phyloP scores from a whole-genome alignment of 177 flowering plant genomes.

The Vitis hybrid region DNA sequence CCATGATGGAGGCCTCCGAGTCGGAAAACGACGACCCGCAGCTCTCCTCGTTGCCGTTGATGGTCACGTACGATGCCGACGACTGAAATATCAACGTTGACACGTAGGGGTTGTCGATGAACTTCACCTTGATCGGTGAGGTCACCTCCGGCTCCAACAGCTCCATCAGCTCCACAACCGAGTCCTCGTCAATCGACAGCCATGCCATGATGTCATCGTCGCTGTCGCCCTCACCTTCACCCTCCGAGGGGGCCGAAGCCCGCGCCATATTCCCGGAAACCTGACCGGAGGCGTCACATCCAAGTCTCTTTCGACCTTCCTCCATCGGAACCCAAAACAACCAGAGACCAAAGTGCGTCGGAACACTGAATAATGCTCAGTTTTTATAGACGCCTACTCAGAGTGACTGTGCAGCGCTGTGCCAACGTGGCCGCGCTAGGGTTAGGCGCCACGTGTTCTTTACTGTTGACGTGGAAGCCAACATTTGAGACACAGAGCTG shows the following conservation, averaged over 20 bases:
- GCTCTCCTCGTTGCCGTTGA: constrained; percentile 61
- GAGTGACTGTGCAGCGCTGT: no score
- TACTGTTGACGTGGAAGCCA: no score
- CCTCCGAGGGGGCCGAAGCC: not conserved
- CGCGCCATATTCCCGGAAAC: not conserved
- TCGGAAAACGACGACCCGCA: constrained; percentile 63
- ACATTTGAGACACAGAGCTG: no score
- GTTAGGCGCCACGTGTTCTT: no score
- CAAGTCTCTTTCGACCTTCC: constrained; percentile 5
- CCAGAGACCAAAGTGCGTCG: no score
- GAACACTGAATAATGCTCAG: no score
- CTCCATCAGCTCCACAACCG: constrained; percentile 19
- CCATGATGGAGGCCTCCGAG: constrained; percentile 46
- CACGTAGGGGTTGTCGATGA: constrained; percentile 30
- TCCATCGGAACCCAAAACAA: not conserved
- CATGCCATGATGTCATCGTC: constrained; percentile 24
- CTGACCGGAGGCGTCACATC: not conserved
- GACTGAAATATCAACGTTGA: constrained; percentile 23
- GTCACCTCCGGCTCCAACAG: constrained; percentile 4
- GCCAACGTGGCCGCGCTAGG: no score
- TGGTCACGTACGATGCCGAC: constrained; percentile 43
- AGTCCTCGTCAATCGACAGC: constrained; percentile 13
- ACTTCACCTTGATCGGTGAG: constrained; percentile 17
- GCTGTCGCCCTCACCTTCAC: not conserved
- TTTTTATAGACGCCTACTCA: no score